Conservation (phyloP, 768 basidiomycete species). For the Amanita phalloides region DNA sequence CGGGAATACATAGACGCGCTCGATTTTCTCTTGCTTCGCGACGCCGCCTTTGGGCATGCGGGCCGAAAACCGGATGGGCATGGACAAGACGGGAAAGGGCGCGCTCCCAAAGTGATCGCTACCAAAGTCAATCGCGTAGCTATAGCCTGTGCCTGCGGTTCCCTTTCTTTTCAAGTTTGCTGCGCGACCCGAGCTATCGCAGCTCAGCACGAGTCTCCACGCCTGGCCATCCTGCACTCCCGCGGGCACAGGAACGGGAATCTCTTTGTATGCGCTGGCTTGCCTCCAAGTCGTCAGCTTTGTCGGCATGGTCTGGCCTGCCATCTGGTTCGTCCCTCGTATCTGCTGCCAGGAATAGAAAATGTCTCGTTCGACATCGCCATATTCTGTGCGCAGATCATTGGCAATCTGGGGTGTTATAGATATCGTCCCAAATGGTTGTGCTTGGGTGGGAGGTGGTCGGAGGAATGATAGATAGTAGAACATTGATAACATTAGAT, state of each 20-base stretch:
- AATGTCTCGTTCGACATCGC: conserved; percentile 45
- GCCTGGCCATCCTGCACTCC: conserved; percentile 37
- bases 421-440: conserved; percentile 31
- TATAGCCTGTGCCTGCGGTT: conserved; percentile 9
- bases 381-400: conserved; percentile 77
- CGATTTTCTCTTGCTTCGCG: conserved; percentile 61
- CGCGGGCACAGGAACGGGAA: conserved; percentile 55
- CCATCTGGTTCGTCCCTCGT: background rate
- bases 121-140: conserved; percentile 29
- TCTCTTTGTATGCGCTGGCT: conserved; percentile 63
- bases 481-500: conserved; percentile 36
- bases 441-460: conserved; percentile 56
- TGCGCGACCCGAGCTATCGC: conserved; percentile 9
- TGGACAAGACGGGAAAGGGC: conserved; percentile 57
- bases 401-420: conserved; percentile 85
- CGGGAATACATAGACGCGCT: conserved; percentile 33
- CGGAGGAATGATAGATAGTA: conserved; percentile 86
- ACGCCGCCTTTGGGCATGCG: conserved; percentile 16
- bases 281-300: conserved; percentile 72
- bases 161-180: background rate
- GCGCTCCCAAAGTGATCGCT: conserved; percentile 26
- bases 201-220: conserved; percentile 58
- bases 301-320: conserved; percentile 24
- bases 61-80: conserved; percentile 43
- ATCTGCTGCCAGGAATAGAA: conserved; percentile 53